Evolutionary conservation across 2,329 filamentous ascomycete species (phyloP), one percentile per base, ranked within the genome.

Genomic region (Curvularia sp.): DNA sequence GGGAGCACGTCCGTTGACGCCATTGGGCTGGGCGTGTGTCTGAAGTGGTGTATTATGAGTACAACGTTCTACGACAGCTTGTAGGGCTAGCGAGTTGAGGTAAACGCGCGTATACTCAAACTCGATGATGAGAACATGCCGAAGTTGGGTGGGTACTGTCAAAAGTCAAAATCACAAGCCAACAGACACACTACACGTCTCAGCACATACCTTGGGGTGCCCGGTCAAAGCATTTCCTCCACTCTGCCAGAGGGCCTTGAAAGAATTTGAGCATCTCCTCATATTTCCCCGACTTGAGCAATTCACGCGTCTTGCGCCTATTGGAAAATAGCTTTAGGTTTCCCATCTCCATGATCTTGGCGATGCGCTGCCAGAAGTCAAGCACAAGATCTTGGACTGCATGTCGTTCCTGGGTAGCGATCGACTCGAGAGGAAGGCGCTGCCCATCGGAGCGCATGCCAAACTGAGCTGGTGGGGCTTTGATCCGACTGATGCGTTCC

Each of bases 51-150:
- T 88, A 63, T 93, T 90, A 60, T 85, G 93, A 6, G 92, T 94
- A 78, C 92, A 97, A 60, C 93, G 87, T 77, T 97, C 94, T 5
- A 98, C 92, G 3, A 98, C 93, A 22, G 95, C 95, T 78, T 99
- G 95, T 1, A 99, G 82, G 2, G 93, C 93, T 1, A 99, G 83
- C 0, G 93, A 97, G 76, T 98, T 97, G 79, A 97, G 86, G 73
- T 98, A 98, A 50, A 97, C 90, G 70, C 94, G 87, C 26, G 94
- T 92, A 74, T 97, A 97, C 72, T 98, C 92, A 72, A 95, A 97
- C 79, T 99, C 95, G 65, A 98, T 97, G 7, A 88, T 89, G 30
- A 99, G 82, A 58, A 98, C 93, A 73, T 93, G 88, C 46, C 84
- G 82, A 79, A 89, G 86, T 56, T 85, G 80, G 15, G 82, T 79